Evolutionary conservation across 495 filamentous ascomycete species (phyloP), one percentile per base, ranked within the genome.

Genomic region (Penicillium angulare): DNA sequence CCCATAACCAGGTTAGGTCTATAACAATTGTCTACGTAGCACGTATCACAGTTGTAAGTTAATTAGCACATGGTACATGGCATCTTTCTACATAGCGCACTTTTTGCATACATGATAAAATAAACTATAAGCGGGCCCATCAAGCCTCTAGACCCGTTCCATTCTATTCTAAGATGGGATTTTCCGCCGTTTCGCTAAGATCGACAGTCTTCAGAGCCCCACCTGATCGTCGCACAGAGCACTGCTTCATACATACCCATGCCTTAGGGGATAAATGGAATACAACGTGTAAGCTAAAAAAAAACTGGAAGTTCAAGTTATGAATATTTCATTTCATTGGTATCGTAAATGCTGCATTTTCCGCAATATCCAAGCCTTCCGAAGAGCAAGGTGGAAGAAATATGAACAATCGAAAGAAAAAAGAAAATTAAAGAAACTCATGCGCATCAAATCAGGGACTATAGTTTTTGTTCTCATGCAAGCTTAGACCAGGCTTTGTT

Each of bases 281-380:
- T n/a, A n/a, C n/a, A n/a, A n/a, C n/a, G n/a, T n/a, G n/a, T n/a
- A n/a, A n/a, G n/a, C n/a, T n/a, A n/a, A n/a, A n/a, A n/a, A n/a
- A n/a, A n/a, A n/a, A n/a, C n/a, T n/a, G n/a, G n/a, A n/a, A n/a
- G n/a, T n/a, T n/a, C n/a, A n/a, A 21, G n/a, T 41, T 3, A 36
- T 27, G 21, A 59, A 47, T 10, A 49, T 41, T 35, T 60, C 41
- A 62, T 62, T 55, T 59, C 62, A 65, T 65, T 63, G 59, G 59
- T 62, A 63, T 65, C 59, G 51, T 65, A 43, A 43, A 52, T 65
- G 53, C 59, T 59, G 55, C 31, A 44, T 56, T 56, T 55, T 52
- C 29, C 43, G 48, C 55, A 50, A 46, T 33, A 43, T 43, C 50
- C 57, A 20, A 33, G 38, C 49, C 49, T 54, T 33, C 46, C 17